Evolutionary conservation across 2,329 filamentous ascomycete species (phyloP), one percentile per base, ranked within the genome.

Genomic region (Aspergillus glaucus): DNA sequence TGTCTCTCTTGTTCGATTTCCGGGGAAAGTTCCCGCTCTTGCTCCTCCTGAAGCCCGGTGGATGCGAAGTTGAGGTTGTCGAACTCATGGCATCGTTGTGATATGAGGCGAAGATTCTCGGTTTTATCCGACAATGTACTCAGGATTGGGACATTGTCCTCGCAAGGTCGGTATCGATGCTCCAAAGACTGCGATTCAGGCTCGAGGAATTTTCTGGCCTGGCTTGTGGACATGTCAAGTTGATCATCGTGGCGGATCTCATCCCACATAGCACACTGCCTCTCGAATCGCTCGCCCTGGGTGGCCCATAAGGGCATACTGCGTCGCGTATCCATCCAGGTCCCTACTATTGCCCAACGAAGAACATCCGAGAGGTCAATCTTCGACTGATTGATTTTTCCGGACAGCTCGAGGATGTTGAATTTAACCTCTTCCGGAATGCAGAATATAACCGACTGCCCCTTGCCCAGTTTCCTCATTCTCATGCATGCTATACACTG

Each of bases 381-480:
- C 0, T 53, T 22, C 0, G 44, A 12, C 0, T 30, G 17, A 2
- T 53, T 42, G 0, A 22, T 4, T 10, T 57, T 63, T 2, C 42
- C 46, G n/a, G 40, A 50, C 1, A 58, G 39, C 2, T 50, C 15
- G 2, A 51, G 22, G 17, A 87, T 82, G 50, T 79, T 79, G 0
- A 59, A 64, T 9, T 77, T 66, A 3, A 88, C 80, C 49, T 88
- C 85, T 1, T 71, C 59, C 0, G 81, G 75, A 1, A 82, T 65
- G 47, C 76, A 80, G 45, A 87, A 87, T 0, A 79, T 68, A 0
- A 88, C 76, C 0, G 79, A 81, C 55, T 90, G 85, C 0, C 84
- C 84, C 2, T 79, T 67, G 0, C 84, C 86, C 0, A 91, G 72
- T 50, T 84, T 80, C 9, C 85, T 66, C 78, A 89, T 82, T n/a